Evolutionary conservation across 2,329 filamentous ascomycete genomes (phyloP), one percentile per base, ranked within the genome.

Genomic region (Lasiodiplodia sp.): DNA sequence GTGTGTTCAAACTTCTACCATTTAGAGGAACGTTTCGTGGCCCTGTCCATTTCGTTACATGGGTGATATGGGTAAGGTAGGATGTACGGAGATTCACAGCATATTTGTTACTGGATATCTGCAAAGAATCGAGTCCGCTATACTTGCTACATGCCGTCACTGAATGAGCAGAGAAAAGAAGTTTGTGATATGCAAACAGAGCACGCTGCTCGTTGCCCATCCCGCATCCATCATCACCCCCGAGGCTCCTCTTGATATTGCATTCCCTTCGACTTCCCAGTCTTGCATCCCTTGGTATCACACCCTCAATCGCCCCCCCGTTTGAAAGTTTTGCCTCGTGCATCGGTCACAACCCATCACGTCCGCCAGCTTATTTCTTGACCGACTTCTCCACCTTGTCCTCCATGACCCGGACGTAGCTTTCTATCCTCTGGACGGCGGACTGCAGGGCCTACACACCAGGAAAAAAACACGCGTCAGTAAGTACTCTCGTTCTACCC

Each of bases 371-470:
- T 47, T 64, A 58, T 38, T 67, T 67, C 53, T 67, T 67, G 60
- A 64, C n/a, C n/a, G 60, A 21, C 28, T 67, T 67, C 73, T 90
- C 89, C 73, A 94, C 86, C 83, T 91, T 94, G 75, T 92, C 88
- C 83, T 98, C 95, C 72, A 98, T 83, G 64, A 88, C 88, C 78
- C 90, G 88, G 72, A 97, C 90, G 79, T 97, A 96, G 71, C 87
- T 88, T 82, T 93, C 93, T 79, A 97, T 88, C 78, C 92, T 89
- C 80, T 94, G 91, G 68, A 97, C 94, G 60, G 94, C 93, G 62
- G 90, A 87, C 87, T 97, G 94, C 60, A 98, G 87, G 72, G 92
- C 90, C 94, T 97, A 73, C 23, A 28, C 8, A 4, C 2, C 21
- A 28, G 18, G n/a, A 5, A 6, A 23, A 23, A 34, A 16, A 60